Conservation (phyloP, 257 asterid species). For the Primulina eburnea region DNA sequence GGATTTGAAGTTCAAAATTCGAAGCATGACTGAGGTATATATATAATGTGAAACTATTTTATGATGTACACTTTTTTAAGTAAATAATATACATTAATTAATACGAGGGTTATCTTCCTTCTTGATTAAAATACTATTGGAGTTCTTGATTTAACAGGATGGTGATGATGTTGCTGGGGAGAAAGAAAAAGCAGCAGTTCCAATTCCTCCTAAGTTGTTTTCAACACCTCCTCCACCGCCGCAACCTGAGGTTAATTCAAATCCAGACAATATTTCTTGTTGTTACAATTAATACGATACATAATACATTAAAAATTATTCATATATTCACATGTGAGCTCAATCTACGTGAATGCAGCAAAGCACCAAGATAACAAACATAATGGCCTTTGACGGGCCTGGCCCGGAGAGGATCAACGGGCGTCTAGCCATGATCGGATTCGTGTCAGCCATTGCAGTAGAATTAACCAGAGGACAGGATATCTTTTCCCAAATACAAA, state of each 20-base stretch:
- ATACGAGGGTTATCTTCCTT: too few relatives aligned
- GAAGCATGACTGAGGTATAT: constrained; percentile 44
- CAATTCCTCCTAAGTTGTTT: too few relatives aligned
- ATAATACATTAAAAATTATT: too few relatives aligned
- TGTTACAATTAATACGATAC: too few relatives aligned
- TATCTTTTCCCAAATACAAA: constrained; percentile 44
- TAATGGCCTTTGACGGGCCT: constrained; percentile 73
- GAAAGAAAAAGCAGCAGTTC: too few relatives aligned
- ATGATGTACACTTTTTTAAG: too few relatives aligned
- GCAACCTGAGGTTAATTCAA: too few relatives aligned
- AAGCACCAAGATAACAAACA: constrained; percentile 41
- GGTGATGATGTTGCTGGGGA: too few relatives aligned
- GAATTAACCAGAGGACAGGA: constrained; percentile 63
- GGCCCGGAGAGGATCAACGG: constrained; percentile 87
- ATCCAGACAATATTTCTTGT: background rate
- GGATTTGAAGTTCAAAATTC: constrained; percentile 34
- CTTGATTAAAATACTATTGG: too few relatives aligned
- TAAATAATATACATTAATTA: background rate
- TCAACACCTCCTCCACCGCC: too few relatives aligned
- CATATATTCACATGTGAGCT: background rate
- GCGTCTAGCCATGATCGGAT: constrained; percentile 77
- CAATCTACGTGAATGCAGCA: constrained; percentile 13
- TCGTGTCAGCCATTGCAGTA: constrained; percentile 64
- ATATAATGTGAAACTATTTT: too few relatives aligned
- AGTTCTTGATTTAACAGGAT: too few relatives aligned